A percentile compares a stretch with the other conserved stretches of the same genome.
These are phyloP conservation scores for Trypanosoma platydactyli DNA, from an alignment of 208 protist genomes.

Conservation along the genomic window DNA sequence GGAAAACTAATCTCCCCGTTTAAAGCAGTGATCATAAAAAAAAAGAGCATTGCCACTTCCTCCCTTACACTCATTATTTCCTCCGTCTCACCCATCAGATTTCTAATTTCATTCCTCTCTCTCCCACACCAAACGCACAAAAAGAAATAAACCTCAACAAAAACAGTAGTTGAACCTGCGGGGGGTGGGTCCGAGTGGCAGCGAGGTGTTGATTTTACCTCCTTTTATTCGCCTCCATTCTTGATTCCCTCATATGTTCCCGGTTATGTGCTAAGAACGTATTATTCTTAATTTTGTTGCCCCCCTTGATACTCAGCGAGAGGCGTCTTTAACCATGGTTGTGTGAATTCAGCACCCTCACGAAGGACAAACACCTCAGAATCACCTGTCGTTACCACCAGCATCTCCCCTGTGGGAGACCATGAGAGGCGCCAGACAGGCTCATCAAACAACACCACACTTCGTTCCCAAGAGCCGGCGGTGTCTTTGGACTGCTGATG, in stretches of 20 bases:
- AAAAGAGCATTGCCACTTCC: background rate
- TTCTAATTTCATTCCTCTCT: background rate
- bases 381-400: constrained; percentile 72
- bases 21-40: constrained; percentile 17
- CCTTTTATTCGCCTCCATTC: background rate
- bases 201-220: background rate
- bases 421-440: constrained; percentile 82
- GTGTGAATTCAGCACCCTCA: constrained; percentile 67
- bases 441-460: constrained; percentile 58
- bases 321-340: constrained; percentile 75
- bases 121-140: background rate
- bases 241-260: background rate
- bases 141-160: too few relatives aligned
- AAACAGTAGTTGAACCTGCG: too few relatives aligned
- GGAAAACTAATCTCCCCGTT: constrained; percentile 6
- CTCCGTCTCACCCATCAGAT: background rate
- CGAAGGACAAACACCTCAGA: constrained; percentile 71
- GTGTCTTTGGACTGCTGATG: constrained; percentile 25
- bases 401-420: constrained; percentile 65
- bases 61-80: background rate
- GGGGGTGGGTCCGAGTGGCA: too few relatives aligned
- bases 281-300: background rate
- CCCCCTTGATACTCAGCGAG: constrained; percentile 61
- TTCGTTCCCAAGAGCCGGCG: constrained; percentile 59
- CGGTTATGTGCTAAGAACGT: too few relatives aligned